Base-by-base conservation (phyloP, 805 yeast species). In the Kluyveromyces nonfermentans region DNA sequence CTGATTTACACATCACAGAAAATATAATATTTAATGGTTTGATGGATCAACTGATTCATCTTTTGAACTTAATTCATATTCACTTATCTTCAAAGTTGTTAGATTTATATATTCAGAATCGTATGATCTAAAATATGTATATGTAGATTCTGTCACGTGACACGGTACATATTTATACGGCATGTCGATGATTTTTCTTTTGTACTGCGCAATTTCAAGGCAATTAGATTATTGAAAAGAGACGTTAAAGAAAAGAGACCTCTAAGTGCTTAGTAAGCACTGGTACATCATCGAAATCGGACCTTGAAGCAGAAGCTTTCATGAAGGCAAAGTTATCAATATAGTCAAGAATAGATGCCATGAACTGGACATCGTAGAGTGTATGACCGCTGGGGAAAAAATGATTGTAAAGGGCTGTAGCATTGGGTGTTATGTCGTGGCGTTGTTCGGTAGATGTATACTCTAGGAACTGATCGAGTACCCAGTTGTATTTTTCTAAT, bases 401-500 rank as follows among this genome's bases (percentile, higher is more conserved):
- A 6, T 36, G 20, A 8, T 28, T 22, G 32, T 37, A 39, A 7
- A 46, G 33, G 9, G 21, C 18, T 16, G 16, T 14, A 14, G 34
- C 41, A 17, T 15, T 22, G 33, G 17, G 18, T 8, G 34, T 19
- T 28, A 19, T 14, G 7, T 14, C 15, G 7, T 19, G 4, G 21
- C 10, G 6, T 19, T n/a, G 16, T 18, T 28, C 10, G 18, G 5
- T 9, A 10, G 25, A 18, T 3, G 7, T 28, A 22, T 34, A 41
- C 7, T 22, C 21, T 25, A 16, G 8, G 19, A 38, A 38, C 16
- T 30, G 41, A 5, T 39, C 41, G 10, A 18, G 7, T 5, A 57
- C 49, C 60, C 59, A 54, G 18, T 22, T 15, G 31, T 57, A 48
- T 40, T 53, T 52, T 1, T 32, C 14, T 3, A 42, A 44, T 1